Base-by-base conservation (phyloP, 176 grass and related monocot genomes). In the Musa beccarii region DNA sequence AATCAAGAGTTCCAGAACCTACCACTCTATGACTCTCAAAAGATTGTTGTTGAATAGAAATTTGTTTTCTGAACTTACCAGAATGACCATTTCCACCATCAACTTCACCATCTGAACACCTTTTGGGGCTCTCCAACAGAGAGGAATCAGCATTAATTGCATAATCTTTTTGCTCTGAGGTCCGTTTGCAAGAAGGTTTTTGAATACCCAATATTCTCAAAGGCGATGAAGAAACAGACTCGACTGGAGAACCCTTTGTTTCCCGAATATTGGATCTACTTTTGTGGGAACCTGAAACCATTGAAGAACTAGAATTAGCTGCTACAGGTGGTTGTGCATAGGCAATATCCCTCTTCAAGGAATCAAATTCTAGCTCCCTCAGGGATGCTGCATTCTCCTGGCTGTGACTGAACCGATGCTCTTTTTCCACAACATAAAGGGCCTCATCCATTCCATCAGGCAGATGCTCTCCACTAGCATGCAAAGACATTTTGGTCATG, bases 211-310 rank as follows among this genome's bases (percentile, higher is more conserved):
- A 69, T 74, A 75, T 55, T 62, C 79, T 89, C 73, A 86, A 75
- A 28, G 89, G 89, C 74, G 86, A 92, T 63, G 89, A 92, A 80
- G 84, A 92, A 82, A 92, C 89, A 86, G 89, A 92, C 63, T 89
- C 89, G 55, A 92, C 89, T 79, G 89, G 86, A 68, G 89, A 92
- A 34, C 76, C 73, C 81, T 28, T 89, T 51, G 23, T 59, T 84
- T 86, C 86, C 66, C 80, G 84, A 84, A 89, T 62, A 59, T 72
- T 77, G 71, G 57, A 74, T 89, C 84, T 92, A 84, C 59, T 86
- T 85, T 84, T 92, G 62, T 54, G 79, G 72, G 81, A 86, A 69
- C 82, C 64, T 59, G 86, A 86, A 59, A 86, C 69, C 79, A 86
- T 92, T 71, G 83, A 84, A 78, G 89, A 86, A 86, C 86, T 89